These are phyloP conservation scores for Intubia oerlemansii DNA, from an alignment of 2,329 filamentous ascomycete genomes.

Conservation along the genomic window DNA sequence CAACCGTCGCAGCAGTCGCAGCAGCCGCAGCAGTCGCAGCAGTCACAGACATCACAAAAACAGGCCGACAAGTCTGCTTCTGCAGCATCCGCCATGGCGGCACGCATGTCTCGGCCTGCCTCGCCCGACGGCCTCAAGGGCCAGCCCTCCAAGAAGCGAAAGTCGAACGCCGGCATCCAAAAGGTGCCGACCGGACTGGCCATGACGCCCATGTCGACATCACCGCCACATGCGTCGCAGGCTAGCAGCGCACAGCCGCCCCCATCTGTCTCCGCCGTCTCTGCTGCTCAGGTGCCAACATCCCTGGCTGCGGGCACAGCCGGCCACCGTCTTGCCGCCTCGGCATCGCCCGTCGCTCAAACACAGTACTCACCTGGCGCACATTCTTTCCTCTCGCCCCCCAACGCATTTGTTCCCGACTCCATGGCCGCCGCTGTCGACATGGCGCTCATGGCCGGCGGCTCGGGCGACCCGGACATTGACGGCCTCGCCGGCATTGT, in stretches of 20 bases:
- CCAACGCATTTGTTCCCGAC: constrained; percentile 10
- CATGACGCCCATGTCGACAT: constrained; percentile 64
- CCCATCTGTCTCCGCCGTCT: too few species aligned
- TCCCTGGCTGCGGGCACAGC: too few species aligned
- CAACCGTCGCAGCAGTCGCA: background rate
- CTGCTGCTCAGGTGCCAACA: too few species aligned
- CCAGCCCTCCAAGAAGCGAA: constrained; percentile 59
- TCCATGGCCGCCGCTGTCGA: constrained; percentile 8
- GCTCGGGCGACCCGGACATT: constrained; percentile 7
- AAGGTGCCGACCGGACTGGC: constrained; percentile 53
- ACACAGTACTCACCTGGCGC: too few species aligned
- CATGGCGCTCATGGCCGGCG: constrained; percentile 7
- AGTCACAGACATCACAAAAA: too few species aligned
- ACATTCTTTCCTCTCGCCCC: constrained; percentile 17
- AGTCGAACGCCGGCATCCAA: constrained; percentile 40
- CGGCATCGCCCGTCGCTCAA: constrained; percentile 25
- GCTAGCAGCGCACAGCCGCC: constrained; percentile 14
- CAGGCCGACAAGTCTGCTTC: too few species aligned
- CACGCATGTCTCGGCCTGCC: constrained; percentile 37
- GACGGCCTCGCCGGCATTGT: constrained; percentile 8
- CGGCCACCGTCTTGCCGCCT: constrained; percentile 11
- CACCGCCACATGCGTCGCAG: constrained; percentile 13
- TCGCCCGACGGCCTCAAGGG: constrained; percentile 46
- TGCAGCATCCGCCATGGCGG: constrained; percentile 9
- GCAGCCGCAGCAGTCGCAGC: too few species aligned